phyloP scores from a whole-genome alignment of 139 green algal genomes.

The Closterium sp. region DNA sequence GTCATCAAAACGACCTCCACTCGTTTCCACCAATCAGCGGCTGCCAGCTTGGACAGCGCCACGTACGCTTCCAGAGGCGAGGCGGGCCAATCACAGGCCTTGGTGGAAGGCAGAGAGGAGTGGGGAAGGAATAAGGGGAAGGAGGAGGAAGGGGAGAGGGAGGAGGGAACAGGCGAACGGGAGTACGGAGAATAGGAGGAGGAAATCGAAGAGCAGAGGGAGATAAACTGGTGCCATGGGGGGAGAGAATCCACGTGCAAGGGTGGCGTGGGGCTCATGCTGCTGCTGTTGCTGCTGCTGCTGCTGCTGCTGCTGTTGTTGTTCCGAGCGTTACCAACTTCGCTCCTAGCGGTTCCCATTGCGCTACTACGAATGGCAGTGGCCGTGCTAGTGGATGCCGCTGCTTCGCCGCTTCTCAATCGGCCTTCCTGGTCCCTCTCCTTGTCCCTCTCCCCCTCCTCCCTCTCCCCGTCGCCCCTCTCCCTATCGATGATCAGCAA shows the following conservation, averaged over 20 bases:
- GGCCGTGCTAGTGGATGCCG: too few species aligned
- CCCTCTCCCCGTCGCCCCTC: too few species aligned
- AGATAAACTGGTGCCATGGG: background rate
- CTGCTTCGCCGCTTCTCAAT: too few species aligned
- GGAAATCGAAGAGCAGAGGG: background rate
- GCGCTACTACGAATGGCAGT: too few species aligned
- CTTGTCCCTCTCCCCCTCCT: too few species aligned
- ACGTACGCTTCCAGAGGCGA: background rate
- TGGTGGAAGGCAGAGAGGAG: background rate
- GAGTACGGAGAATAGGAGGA: background rate
- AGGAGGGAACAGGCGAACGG: too few species aligned
- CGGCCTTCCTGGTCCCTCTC: too few species aligned
- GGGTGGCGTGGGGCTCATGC: background rate
- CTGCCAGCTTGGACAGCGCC: background rate
- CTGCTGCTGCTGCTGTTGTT: background rate
- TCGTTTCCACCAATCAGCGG: background rate
- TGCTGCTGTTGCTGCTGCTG: background rate
- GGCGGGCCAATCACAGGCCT: background rate
- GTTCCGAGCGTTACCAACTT: background rate
- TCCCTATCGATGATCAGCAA: too few species aligned
- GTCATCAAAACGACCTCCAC: background rate
- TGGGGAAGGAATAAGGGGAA: background rate
- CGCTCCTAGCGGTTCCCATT: too few species aligned
- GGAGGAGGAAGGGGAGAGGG: too few species aligned
- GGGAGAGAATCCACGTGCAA: background rate